Evolutionary conservation across 768 basidiomycete species (phyloP), one percentile per base, ranked within the genome.

Genomic region (Sarcomyxa edulis): DNA sequence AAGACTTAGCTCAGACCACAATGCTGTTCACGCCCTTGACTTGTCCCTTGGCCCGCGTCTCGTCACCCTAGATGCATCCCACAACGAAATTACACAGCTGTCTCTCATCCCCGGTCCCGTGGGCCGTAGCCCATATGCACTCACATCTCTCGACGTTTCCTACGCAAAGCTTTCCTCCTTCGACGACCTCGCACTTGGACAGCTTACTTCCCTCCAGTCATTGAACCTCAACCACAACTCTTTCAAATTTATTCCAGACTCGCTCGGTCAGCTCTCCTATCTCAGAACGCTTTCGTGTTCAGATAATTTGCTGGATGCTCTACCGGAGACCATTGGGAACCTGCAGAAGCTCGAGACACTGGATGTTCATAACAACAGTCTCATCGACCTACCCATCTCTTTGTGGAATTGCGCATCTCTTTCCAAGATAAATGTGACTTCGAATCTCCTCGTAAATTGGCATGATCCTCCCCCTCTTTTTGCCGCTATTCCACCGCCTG

Each of bases 331-430:
- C 28, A 81, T 98, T 33, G 91, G 91, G 10, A 66, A 68, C 7
- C 67, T 98, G 31, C 77, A 78, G 60, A 79, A 76, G 29, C 72
- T 98, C 7, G 75, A 82, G 47, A 65, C 61, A 1, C 70, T 99
- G 28, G 90, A 96, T 48, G 84, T 84, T 2, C 94, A 97, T 54
- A 93, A 89, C 55, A 99, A 98, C 65, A 84, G 82, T 48, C 66
- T 98, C 32, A 75, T 69, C 4, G 78, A 81, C 48, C 62, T 98
- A 0, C 90, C 94, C 0, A 61, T 62, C 14, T 66, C 76, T 23
- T 57, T 99, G 2, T 99, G 96, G 96, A 74, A 80, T 26, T 97
- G 94, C 58, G 68, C 76, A 0, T 76, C 72, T 5, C 66, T 99
- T 39, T 55, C 59, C 29, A 67, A 71, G 28, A 73, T 98, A 53